Conservation (phyloP, 2,329 filamentous ascomycete species). For the Alternaria incomplexa region DNA sequence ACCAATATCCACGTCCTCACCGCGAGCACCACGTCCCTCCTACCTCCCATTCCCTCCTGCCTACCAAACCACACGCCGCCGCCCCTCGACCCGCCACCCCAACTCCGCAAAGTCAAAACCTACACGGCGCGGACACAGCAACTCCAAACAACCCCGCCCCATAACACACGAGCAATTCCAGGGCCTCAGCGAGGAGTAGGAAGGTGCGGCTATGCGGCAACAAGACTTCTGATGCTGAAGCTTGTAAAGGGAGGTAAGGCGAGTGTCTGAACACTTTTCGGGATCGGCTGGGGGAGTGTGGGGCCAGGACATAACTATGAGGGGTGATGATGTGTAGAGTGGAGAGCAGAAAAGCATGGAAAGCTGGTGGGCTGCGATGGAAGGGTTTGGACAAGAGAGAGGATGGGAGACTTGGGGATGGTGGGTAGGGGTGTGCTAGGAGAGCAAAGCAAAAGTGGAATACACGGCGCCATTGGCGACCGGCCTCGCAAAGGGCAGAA, state of each 20-base stretch:
- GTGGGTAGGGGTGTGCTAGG: background rate
- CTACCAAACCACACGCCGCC: background rate
- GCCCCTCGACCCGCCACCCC: conserved; percentile 16
- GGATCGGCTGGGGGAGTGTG: background rate
- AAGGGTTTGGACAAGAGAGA: background rate
- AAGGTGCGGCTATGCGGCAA: conserved; percentile 9
- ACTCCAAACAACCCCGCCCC: conserved; percentile 7
- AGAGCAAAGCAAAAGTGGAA: background rate
- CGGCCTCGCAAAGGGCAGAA: background rate
- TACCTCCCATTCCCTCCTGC: background rate
- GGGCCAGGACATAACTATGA: conserved; percentile 18
- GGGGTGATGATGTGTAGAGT: background rate
- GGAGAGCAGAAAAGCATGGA: background rate
- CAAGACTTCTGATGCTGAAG: conserved; percentile 8
- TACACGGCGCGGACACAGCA: conserved; percentile 25
- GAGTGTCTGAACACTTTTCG: conserved; percentile 27
- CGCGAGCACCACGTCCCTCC: background rate
- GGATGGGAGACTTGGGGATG: background rate
- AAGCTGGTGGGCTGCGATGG: background rate
- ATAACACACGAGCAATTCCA: conserved; percentile 12
- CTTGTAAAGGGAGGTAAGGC: conserved; percentile 6
- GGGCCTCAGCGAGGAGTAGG: conserved; percentile 16
- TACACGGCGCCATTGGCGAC: background rate
- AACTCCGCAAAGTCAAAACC: conserved; percentile 3
- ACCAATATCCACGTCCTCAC: background rate